Evolutionary conservation across 164 flowering plant species (phyloP), one percentile per base, ranked within the genome.

Genomic region (Houttuynia cordata): DNA sequence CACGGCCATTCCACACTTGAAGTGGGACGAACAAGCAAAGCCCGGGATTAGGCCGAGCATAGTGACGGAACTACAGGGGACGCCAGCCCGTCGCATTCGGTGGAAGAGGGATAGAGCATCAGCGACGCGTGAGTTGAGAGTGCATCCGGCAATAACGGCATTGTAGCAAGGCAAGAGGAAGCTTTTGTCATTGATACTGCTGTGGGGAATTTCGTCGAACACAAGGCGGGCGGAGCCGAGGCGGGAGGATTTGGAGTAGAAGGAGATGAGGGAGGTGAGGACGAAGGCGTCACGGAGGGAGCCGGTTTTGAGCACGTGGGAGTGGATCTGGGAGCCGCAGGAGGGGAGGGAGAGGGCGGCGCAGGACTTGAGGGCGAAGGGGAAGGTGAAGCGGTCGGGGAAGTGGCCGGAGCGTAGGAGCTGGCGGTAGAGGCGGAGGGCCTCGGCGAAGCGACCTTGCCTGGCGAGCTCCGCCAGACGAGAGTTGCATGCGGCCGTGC

Each of bases 371-470:
- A 92, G 70, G 34, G 75, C 79, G 74, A 82, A 82, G 17, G 98
- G 98, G 79, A 87, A 84, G 55, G 90, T 77, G 83, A 83, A 92
- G 55, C 91, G 79, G 73, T 87, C 74, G 21, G 96, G 91, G 20
- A 73, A 7, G 64, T 59, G 71, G 53, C 83, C 86, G 12, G 74
- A 79, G 22, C 80, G 82, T 37, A 88, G 91, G 82, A 88, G 81
- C 57, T 77, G 80, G 56, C 78, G 80, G 79, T 81, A 91, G 53
- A 87, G 78, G 18, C 70, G 53, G 56, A 92, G 81, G 34, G 83
- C 83, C 39, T 87, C 57, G 40, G 60, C 54, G 84, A 73, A 88
- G 37, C 58, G 80, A 45, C 79, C 74, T 19, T 71, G 75, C 37
- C 72, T 75, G 15, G 96, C 75, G 0, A 83, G 75, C 13, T 78